phyloP scores from a whole-genome alignment of 805 yeast species.

The Kodamaea neixiangensis region DNA sequence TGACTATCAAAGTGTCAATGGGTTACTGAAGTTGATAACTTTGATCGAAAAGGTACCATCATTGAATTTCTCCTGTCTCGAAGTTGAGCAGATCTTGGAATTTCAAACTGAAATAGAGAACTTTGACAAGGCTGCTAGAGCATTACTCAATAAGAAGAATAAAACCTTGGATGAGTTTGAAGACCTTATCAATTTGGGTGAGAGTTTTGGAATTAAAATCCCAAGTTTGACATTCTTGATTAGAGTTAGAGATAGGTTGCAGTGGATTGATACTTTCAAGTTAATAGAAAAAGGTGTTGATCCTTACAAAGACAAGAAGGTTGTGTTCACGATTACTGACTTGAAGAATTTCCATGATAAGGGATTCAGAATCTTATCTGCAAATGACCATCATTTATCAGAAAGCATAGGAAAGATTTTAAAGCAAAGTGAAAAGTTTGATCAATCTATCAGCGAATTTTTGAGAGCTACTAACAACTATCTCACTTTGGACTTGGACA shows the following conservation, averaged over 20 bases:
- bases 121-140: slow-evolving; percentile 50
- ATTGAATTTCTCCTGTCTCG: slow-evolving; percentile 55
- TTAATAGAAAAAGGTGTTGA: slow-evolving; percentile 42
- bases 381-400: slow-evolving; percentile 26
- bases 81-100: slow-evolving; percentile 59
- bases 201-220: slow-evolving; percentile 57
- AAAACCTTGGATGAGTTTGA: slow-evolving; percentile 47
- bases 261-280: slow-evolving; percentile 35
- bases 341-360: slow-evolving; percentile 27
- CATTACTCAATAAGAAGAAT: slow-evolving; percentile 32
- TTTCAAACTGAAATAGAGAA: slow-evolving; percentile 52
- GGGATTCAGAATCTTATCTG: slow-evolving; percentile 28
- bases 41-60: slow-evolving; percentile 50
- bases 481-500: slow-evolving; percentile 23
- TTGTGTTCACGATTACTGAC: slow-evolving; percentile 33
- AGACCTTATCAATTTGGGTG: slow-evolving; percentile 58
- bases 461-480: slow-evolving; percentile 19
- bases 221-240: slow-evolving; percentile 44
- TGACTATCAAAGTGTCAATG: slow-evolving; percentile 16
- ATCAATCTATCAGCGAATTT: slow-evolving; percentile 19
- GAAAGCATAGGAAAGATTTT: slow-evolving; percentile 35
- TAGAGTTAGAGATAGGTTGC: slow-evolving; percentile 35
- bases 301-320: slow-evolving; percentile 39
- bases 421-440: slow-evolving; percentile 25
- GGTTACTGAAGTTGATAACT: slow-evolving; percentile 33